Base-by-base conservation (phyloP, 352 stramenopile genomes). In the Saprolegnia diclina region DNA sequence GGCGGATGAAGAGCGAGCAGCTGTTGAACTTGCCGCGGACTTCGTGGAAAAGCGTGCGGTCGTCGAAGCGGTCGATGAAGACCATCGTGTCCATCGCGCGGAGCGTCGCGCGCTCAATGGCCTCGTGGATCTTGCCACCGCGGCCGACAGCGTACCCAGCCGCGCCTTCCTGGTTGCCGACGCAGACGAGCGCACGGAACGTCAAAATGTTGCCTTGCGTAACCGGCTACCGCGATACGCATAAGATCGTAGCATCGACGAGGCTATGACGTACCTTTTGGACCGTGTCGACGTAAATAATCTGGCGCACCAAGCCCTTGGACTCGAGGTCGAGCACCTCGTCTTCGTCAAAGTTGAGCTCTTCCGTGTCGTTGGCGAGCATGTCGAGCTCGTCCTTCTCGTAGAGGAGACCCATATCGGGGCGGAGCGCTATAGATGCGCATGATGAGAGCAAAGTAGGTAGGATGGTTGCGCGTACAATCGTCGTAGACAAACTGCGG, bases 1-100 rank as follows among this genome's bases (percentile, higher is more conserved):
- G 85, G 46, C 90, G 79, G 37, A 98, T 76, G 63, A 93, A 89
- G 10, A 98, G 85, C 72, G 87, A 95, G 76, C 89, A 98, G 59
- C 85, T 97, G 81, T 98, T 98, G 83, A 97, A 97, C 76, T 96
- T 97, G 73, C 95, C 95, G 26, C 82, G 81, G 70, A 98, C 80
- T 74, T 98, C 93, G 71, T 96, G 84, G 70, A 85, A 96, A 46
- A 98, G 78, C 61, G 88, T 94, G 61, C 80, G 79, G 67, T 95
- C 81, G 65, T 96, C 81, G 76, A 98, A 98, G 63, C 93, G 89
- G 78, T 98, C 93, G 42, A 98, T 84, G 80, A 96, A 98, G 69
- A 95, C 96, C 59, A 98, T 95, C 72, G 96, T 95, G 71, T 94
- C 92, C 73, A 96, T 94, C 67, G 89, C 92, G 57, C 93, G 84